Evolutionary conservation across 164 flowering plant species (phyloP).

Genomic region (Annona cherimola): DNA sequence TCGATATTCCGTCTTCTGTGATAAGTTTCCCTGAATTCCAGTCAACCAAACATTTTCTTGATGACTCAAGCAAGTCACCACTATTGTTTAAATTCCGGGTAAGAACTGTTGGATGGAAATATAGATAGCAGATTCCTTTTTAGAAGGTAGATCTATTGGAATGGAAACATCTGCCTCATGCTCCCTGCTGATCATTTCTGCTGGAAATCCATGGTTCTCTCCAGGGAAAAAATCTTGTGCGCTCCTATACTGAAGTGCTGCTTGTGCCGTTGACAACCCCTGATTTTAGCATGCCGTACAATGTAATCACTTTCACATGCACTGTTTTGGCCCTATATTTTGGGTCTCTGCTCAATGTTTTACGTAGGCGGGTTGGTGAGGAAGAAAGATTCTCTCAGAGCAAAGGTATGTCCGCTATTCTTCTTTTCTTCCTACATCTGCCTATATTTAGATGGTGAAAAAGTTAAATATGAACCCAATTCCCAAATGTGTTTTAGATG

Average conservation of each 20-base stretch:
- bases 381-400: constrained; percentile 68
- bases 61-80: constrained; percentile 30
- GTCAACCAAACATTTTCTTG: constrained; percentile 34
- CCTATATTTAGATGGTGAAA: not conserved
- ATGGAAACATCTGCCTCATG: not conserved
- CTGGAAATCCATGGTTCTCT: not conserved
- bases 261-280: constrained; percentile 97
- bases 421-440: not conserved
- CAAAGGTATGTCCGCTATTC: constrained; percentile 32
- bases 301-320: constrained; percentile 94
- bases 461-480: not conserved
- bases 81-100: constrained; percentile 75
- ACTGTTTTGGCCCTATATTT: constrained; percentile 91
- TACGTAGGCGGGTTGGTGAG: constrained; percentile 78
- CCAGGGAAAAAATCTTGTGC: constrained; percentile 59
- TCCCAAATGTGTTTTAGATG: not conserved
- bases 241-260: constrained; percentile 86
- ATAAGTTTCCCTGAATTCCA: constrained; percentile 65
- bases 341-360: constrained; percentile 89
- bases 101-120: not conserved
- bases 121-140: not conserved
- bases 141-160: not conserved
- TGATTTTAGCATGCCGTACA: constrained; percentile 99
- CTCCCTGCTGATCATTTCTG: not conserved
- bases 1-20: constrained; percentile 92